Evolutionary conservation across 192 early-diverging fungal species (phyloP), one percentile per base, ranked within the genome.

Genomic region (Backusella australiensis): DNA sequence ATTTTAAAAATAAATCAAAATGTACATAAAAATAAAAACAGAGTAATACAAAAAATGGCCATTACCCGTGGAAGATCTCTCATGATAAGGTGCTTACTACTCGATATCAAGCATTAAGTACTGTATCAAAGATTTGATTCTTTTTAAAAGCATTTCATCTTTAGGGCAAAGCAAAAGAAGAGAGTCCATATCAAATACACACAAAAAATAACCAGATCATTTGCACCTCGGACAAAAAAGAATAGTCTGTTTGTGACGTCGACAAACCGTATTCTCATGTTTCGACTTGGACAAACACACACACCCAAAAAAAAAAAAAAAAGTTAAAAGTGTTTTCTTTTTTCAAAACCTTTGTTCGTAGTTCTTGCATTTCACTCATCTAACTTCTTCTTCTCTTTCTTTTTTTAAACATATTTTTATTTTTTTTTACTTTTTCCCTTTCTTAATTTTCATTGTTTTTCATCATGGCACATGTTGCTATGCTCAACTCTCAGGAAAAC

Each of bases 401-500:
- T 69, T 39, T 69, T n/a, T 29, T 39, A 71, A 21, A 71, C 17
- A 32, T 49, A 17, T 46, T 14, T 71, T 32, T 71, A 26, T 41
- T 71, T 34, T n/a, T 34, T 52, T 32, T 21, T 34, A 29, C 67
- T 4, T 19, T n/a, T n/a, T 29, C 29, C 39, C 2, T 46, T 70
- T 35, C 19, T 44, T 19, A 41, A 23, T 21, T 29, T 42, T 46
- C 39, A 71, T 71, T 71, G 42, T 71, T 23, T 44, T 71, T 15
- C 59, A 80, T 29, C 65, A 81, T 81, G 80, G 72, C 80, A 70
- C 76, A 52, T 41, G 76, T 75, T 53, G 76, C 73, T 68, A 74
- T 77, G 73, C 72, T 77, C 21, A 81, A 70, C 42, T 77, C 72
- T 39, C 80, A 77, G 56, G 80, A 81, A 44, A 81, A 77, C 49